Evolutionary conservation across 495 filamentous ascomycete genomes (phyloP), one percentile per base, ranked within the genome.

Genomic region (Neurospora sp.): DNA sequence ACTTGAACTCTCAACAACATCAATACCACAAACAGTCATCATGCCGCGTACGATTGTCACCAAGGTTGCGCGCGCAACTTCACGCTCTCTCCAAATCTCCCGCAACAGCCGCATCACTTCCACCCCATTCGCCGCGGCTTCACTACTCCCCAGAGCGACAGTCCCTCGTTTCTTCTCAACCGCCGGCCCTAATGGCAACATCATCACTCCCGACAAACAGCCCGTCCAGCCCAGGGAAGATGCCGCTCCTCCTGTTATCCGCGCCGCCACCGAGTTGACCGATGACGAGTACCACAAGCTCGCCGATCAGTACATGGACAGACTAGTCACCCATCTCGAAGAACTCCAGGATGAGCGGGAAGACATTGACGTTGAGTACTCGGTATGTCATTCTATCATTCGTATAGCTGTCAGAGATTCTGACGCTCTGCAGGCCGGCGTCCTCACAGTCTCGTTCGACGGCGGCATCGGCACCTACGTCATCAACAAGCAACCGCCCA

Each of bases 401-500:
- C 39, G 38, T 6, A 59, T 59, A 15, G 11, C 5, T 28, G 48
- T 59, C 48, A 59, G 21, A 59, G 24, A 59, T 5, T 15, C 77
- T 78, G 78, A 74, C 69, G 2, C 54, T 24, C 34, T 15, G 45
- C 74, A 96, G 93, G 88, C 92, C 70, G 96, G 96, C 69, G 93
- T 98, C 66, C 83, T 99, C 70, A 94, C 90, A 73, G 81, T 98
- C 73, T 82, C 80, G 28, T 82, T 92, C 48, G 87, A 83, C 3
- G 84, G 86, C 1, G 83, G 87, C 0, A 79, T 88, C 15, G 95
- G 94, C 69, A 94, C 89, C 31, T 99, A 94, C 76, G 91, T 98
- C 3, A 85, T 99, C 79, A 98, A 98, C 88, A 99, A 99, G 84
- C 96, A 98, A 81, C 96, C 96, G 0, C 93, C 94, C 24, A 98